Percentiles rank a stretch among this genome's conserved stretches.
These are phyloP conservation scores for Fusarium annulatum DNA, from an alignment of 2,329 filamentous ascomycete species.

Conservation along the genomic window DNA sequence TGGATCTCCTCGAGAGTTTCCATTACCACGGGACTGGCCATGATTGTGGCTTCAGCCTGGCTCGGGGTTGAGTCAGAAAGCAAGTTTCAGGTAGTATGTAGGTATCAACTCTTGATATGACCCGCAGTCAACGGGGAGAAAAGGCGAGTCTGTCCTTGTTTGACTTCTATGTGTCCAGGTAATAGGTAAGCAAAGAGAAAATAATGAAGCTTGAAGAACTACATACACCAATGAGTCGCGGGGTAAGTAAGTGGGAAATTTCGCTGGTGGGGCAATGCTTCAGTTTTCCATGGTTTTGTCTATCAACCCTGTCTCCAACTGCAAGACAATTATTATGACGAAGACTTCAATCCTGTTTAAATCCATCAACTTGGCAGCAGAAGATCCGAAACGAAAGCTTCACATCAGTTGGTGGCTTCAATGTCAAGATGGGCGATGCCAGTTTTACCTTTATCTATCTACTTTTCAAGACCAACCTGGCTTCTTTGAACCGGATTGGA, in stretches of 20 bases:
- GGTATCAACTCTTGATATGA: not conserved
- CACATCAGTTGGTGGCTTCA: not conserved
- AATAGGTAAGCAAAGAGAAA: not conserved
- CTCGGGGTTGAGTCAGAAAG: not conserved
- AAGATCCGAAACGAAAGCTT: not conserved
- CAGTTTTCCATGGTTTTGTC: conserved; percentile 13
- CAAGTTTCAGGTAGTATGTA: not conserved
- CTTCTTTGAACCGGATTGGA: not conserved
- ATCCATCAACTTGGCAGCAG: not conserved
- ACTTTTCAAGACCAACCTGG: not conserved
- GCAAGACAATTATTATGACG: not conserved
- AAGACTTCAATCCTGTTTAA: not conserved
- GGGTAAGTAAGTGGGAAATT: conserved; percentile 31
- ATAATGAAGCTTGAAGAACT: conserved; percentile 7
- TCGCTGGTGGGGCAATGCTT: conserved; percentile 19
- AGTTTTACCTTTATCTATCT: conserved; percentile 12
- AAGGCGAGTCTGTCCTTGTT: not conserved
- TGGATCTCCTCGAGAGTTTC: conserved; percentile 80
- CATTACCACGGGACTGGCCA: conserved; percentile 41
- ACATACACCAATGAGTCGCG: conserved; percentile 11
- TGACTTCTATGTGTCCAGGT: not conserved
- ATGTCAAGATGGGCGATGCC: conserved; percentile 9
- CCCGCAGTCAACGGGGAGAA: not conserved
- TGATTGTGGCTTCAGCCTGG: conserved; percentile 11
- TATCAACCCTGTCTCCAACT: not conserved